Evolutionary conservation across 805 yeast genomes (phyloP), one percentile per base, ranked within the genome.

Genomic region (Danielia reshetovae): DNA sequence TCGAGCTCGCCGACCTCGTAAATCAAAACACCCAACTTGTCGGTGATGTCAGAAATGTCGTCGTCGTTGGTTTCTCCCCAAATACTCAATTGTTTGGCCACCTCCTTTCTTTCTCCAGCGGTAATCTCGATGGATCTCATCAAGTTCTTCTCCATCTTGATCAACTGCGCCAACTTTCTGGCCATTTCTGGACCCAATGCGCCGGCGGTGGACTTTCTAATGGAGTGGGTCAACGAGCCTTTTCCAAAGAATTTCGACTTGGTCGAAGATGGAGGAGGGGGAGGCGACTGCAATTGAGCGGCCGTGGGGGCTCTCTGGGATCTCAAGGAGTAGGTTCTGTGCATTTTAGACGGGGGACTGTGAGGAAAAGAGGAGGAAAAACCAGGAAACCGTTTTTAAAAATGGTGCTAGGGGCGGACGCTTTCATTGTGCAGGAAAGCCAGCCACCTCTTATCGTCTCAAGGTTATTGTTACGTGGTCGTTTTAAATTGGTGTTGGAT

Each of bases 251-350:
- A 90, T 56, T 81, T 80, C 52, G 81, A 76, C 71, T 87, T 87
- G 55, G 97, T 84, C 35, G 95, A 70, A 21, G 96, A 80, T 27
- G 95, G 81, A 47, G 97, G 97, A 30, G 97, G 97, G 36, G 95
- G 90, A 22, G 97, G 97, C 32, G 85, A 75, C 61, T 83, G 89
- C 66, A 90, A 67, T 68, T 90, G 96, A 48, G 96, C 78, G 41
- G 97, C 97, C 38, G 98, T 89, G 43, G 98, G 98, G 25, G 97
- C 97, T 67, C 96, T 85, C 37, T 82, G 64, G 53, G 88, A 81
- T 78, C 98, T 88, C 68, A 90, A 75, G 23, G 98, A 90, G 70
- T 93, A 93, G 32, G 98, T 90, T 81, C 97, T 85, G 76, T 90
- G 97, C 98, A 93, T 93, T n/a, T 11, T 34, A 24, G 18, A 15